These are phyloP conservation scores for Benincasa hispida DNA, from an alignment of 306 rosid species.

Conservation along the genomic window DNA sequence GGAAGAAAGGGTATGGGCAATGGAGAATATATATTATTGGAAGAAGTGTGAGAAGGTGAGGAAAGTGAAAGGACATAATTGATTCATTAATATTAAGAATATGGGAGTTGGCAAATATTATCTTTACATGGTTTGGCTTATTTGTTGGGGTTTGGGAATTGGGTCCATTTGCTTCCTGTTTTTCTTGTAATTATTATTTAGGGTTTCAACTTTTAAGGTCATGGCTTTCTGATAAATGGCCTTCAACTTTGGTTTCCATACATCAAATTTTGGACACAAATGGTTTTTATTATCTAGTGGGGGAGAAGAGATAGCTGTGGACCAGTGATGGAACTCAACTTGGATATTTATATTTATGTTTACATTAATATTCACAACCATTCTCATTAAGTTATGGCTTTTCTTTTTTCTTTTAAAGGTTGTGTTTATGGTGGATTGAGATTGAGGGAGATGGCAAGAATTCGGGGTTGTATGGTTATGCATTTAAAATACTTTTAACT, in stretches of 20 bases:
- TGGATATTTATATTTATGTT: not conserved
- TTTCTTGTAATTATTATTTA: not conserved
- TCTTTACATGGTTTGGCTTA: not conserved
- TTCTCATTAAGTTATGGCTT: not conserved
- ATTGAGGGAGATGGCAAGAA: no score
- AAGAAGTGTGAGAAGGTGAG: not conserved
- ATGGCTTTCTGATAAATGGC: not conserved
- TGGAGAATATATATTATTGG: not conserved
- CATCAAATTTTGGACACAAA: not conserved
- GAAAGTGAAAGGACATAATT: not conserved
- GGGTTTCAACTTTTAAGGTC: not conserved
- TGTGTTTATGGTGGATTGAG: no score
- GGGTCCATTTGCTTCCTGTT: slow-evolving; percentile 2
- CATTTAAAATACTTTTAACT: no score
- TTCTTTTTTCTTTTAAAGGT: no score
- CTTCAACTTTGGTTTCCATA: not conserved
- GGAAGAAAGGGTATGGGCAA: not conserved
- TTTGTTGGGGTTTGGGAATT: not conserved
- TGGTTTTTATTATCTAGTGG: not conserved
- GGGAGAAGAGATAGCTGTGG: not conserved
- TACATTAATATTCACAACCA: not conserved
- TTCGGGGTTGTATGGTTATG: no score
- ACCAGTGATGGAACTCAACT: not conserved
- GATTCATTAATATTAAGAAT: not conserved
- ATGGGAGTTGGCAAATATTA: not conserved